phyloP scores from a whole-genome alignment of 2,329 filamentous ascomycete genomes.

The Fusarium penzigii region DNA sequence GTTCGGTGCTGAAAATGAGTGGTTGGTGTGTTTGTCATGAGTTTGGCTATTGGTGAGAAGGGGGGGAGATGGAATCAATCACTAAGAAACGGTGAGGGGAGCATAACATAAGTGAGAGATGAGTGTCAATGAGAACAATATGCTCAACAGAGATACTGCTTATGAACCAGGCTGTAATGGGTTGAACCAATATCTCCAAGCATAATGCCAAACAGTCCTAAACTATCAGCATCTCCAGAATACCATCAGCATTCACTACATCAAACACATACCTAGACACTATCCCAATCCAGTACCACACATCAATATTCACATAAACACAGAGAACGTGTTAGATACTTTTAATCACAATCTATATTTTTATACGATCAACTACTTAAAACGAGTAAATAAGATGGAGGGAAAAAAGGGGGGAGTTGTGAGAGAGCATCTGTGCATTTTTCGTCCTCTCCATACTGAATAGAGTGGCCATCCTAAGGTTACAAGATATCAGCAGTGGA shows the following conservation, averaged over 20 bases:
- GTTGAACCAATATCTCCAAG: too few relatives aligned
- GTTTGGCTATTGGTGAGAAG: neutral
- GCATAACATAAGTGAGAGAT: too few relatives aligned
- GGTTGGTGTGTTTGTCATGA: neutral
- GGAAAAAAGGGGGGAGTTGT: too few relatives aligned
- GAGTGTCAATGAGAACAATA: too few relatives aligned
- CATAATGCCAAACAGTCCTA: too few relatives aligned
- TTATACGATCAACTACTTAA: neutral
- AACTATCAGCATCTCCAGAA: too few relatives aligned
- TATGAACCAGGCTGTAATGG: too few relatives aligned
- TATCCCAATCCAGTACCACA: too few relatives aligned
- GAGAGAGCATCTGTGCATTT: conserved; percentile 17
- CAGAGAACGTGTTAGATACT: neutral
- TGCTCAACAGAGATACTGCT: too few relatives aligned
- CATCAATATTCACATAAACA: neutral
- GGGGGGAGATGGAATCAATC: neutral
- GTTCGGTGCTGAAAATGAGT: neutral
- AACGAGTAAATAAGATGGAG: neutral
- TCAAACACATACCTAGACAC: too few relatives aligned
- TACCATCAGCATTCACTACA: too few relatives aligned
- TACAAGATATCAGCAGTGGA: conserved; percentile 32
- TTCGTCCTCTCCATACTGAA: conserved; percentile 11
- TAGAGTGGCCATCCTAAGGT: conserved; percentile 31
- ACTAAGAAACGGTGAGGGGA: too few relatives aligned
- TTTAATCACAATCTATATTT: neutral